Base-by-base conservation (phyloP, 805 yeast species). In the Saccharomycopsis oosterbeekiorum region DNA sequence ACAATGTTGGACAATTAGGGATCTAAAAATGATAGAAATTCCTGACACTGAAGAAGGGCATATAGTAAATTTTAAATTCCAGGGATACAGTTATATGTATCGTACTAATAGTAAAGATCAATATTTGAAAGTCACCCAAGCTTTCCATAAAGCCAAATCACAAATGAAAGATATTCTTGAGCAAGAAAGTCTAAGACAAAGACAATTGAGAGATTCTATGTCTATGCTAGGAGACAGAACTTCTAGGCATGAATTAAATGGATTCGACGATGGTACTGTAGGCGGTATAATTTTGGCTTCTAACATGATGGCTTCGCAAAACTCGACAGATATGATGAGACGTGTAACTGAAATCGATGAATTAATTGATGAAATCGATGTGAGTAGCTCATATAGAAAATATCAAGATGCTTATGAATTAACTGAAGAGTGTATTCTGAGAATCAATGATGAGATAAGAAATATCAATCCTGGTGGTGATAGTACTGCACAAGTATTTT, bases 1-100 rank as follows among this genome's bases (percentile, higher is more conserved):
- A 40, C 86, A 87, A 66, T 88, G 93, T 72, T 85, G 92, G 86
- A 87, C 92, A 2, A 73, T 91, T 39, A 75, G 81, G 54, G 89
- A 85, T 47, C 81, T 86, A 10, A 75, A 75, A 19, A 70, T 85
- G 29, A 65, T 71, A 11, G 81, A 80, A 56, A 74, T 78, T 36
- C 65, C 59, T 65, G 71, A 62, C 56, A 66, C 11, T 36, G 71
- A 51, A 72, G 47, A 59, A 6, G 37, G 67, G 2, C 78, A 78
- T 63, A 73, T 76, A 24, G 75, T 84, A 58, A 79, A 77, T 63
- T 73, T 84, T 56, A 75, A 76, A 37, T 74, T 75, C 47, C 82
- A 80, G 62, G 73, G 81, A 2, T 67, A 79, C 57, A 76, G 81
- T 42, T 84, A 79, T 66, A 77, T 84, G 8, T 84, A 80, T 67